Conservation (phyloP, 768 basidiomycete genomes). For the Tulasnella sp. region DNA sequence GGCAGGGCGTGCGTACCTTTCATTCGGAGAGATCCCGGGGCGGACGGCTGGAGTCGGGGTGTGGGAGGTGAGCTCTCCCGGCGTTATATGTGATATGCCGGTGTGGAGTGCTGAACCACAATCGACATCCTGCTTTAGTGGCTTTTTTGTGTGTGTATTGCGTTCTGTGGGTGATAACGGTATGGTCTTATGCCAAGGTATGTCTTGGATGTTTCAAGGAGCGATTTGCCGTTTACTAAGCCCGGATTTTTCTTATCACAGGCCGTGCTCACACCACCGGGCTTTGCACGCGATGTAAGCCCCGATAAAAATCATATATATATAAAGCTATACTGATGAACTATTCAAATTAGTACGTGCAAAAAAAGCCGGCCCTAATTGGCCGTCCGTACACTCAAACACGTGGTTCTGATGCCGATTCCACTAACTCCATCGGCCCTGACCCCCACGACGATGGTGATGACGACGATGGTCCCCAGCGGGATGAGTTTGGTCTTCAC, state of each 20-base stretch:
- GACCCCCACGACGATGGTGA: neutral
- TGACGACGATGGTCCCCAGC: too few relatives aligned
- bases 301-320: neutral
- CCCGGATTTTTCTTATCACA: conserved; percentile 10
- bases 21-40: conserved; percentile 37
- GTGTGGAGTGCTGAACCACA: neutral
- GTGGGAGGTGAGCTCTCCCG: conserved; percentile 49
- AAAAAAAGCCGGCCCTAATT: conserved; percentile 12
- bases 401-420: neutral
- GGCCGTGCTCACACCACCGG: conserved; percentile 20
- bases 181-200: conserved; percentile 72
- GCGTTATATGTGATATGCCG: conserved; percentile 20
- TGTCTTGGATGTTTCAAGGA: conserved; percentile 17
- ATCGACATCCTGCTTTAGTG: conserved; percentile 33
- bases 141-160: conserved; percentile 51
- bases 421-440: neutral
- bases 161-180: conserved; percentile 52
- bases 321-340: neutral
- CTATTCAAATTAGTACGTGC: conserved; percentile 10
- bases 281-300: conserved; percentile 21
- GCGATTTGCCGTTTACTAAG: neutral
- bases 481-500: too few relatives aligned
- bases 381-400: too few relatives aligned
- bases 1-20: conserved; percentile 58
- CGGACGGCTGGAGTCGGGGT: conserved; percentile 34